Evolutionary conservation across 768 basidiomycete species (phyloP).

Genomic region (Xerocomus potaroensis): DNA sequence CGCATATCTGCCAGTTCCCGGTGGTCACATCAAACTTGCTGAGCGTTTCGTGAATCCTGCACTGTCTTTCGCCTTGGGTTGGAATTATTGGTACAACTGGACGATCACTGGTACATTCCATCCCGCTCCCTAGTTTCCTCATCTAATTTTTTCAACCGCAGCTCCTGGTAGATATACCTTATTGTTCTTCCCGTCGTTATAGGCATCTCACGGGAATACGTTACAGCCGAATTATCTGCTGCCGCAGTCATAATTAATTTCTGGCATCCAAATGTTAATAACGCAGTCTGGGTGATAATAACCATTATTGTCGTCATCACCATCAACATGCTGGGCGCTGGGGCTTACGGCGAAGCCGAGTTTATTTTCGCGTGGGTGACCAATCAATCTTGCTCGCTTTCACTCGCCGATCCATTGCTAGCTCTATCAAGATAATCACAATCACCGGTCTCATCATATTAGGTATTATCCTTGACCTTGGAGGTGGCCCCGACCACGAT

Average conservation of each 20-base stretch:
- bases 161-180: conserved; percentile 23
- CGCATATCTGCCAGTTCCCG: conserved; percentile 72
- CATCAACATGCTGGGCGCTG: conserved; percentile 75
- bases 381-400: background rate
- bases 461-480: conserved; percentile 77
- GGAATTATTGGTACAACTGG: conserved; percentile 51
- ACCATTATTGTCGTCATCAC: conserved; percentile 69
- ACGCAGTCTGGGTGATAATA: conserved; percentile 78
- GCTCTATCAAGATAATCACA: conserved; percentile 87
- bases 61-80: conserved; percentile 53
- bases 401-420: conserved; percentile 2
- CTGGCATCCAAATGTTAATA: conserved; percentile 55
- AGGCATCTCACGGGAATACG: conserved; percentile 1
- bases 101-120: conserved; percentile 16
- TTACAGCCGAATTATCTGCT: conserved; percentile 30
- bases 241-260: conserved; percentile 73
- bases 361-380: conserved; percentile 69
- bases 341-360: conserved; percentile 80
- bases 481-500: conserved; percentile 82
- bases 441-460: conserved; percentile 68
- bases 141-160: conserved; percentile 6
- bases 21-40: conserved; percentile 76
- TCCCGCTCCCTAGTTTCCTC: background rate
- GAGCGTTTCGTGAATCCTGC: conserved; percentile 81
- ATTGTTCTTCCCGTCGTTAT: background rate